phyloP scores from a whole-genome alignment of 129 eudicot genomes.

The Gnaphalium uliginosum region DNA sequence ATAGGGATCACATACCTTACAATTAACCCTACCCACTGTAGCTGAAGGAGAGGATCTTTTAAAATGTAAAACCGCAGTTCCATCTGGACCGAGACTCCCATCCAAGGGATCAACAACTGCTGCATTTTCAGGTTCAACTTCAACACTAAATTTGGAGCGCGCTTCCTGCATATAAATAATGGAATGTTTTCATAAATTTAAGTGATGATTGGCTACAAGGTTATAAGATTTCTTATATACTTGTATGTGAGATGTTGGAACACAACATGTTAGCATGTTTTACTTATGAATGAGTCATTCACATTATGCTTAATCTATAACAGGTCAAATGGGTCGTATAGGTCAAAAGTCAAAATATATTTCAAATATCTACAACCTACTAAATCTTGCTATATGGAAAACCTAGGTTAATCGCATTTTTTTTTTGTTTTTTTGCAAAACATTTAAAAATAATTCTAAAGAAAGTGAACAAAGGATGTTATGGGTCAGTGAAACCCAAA shows the following conservation, averaged over 20 bases:
- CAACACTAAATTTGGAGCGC: slow-evolving; percentile 75
- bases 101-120: slow-evolving; percentile 72
- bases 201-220: neutral
- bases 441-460: neutral
- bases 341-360: neutral
- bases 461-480: neutral
- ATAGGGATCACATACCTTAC: slow-evolving; percentile 68
- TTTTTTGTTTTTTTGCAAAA: too few relatives aligned
- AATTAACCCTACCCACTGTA: slow-evolving; percentile 60
- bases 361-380: neutral
- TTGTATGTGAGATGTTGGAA: neutral
- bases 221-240: neutral
- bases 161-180: slow-evolving; percentile 71
- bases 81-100: slow-evolving; percentile 75
- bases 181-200: slow-evolving; percentile 4
- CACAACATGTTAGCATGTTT: neutral
- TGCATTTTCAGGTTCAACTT: slow-evolving; percentile 77
- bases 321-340: neutral
- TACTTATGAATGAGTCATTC: neutral
- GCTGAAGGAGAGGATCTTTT: slow-evolving; percentile 74
- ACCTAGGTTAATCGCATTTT: neutral
- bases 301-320: neutral
- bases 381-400: neutral
- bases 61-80: slow-evolving; percentile 65
- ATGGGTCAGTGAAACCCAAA: neutral